phyloP scores from a whole-genome alignment of 805 yeast genomes.

The Candida ipomoeae region DNA sequence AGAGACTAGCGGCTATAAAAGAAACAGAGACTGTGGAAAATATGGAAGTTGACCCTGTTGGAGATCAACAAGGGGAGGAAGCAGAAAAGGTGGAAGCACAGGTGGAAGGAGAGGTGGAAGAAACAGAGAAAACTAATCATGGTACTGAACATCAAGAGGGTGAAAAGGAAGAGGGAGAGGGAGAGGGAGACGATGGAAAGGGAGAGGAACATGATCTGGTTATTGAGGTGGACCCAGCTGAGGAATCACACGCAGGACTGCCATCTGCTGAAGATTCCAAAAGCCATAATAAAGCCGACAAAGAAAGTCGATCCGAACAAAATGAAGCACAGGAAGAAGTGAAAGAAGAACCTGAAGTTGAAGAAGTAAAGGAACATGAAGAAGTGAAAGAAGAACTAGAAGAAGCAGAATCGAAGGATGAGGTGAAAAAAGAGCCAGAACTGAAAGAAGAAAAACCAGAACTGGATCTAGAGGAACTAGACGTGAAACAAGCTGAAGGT shows the following conservation, averaged over 20 bases:
- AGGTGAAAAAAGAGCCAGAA: background rate
- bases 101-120: background rate
- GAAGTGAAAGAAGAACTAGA: background rate
- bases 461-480: background rate
- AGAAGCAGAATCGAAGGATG: background rate
- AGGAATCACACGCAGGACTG: background rate
- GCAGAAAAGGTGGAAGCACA: background rate
- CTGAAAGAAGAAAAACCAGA: background rate
- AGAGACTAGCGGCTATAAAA: slow-evolving; percentile 1
- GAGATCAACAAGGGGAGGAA: background rate
- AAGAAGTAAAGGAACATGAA: background rate
- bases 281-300: background rate
- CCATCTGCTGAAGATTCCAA: background rate
- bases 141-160: background rate
- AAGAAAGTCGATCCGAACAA: background rate
- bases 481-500: background rate
- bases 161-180: background rate
- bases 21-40: background rate
- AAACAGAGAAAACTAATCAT: background rate
- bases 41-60: background rate
- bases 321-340: background rate
- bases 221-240: background rate
- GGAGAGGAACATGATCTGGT: background rate
- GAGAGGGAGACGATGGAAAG: background rate
- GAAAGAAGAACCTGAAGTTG: background rate